phyloP scores from a whole-genome alignment of 2,329 filamentous ascomycete species.

The Trichoderma simmonsii region DNA sequence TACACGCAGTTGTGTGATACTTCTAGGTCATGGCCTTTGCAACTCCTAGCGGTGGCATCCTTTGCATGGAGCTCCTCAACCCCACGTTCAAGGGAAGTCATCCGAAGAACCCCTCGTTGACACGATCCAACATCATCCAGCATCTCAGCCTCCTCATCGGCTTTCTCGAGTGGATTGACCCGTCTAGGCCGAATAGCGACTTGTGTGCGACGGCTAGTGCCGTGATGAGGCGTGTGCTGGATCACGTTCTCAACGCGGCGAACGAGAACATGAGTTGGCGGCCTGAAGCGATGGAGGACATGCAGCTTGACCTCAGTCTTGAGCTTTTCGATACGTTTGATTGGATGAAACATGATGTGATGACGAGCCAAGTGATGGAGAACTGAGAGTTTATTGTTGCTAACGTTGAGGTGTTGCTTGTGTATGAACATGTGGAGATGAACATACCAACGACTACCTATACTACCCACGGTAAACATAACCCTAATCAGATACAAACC shows the following conservation, averaged over 20 bases:
- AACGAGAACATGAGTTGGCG: constrained; percentile 21
- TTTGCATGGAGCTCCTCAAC: constrained; percentile 49
- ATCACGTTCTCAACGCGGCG: constrained; percentile 45
- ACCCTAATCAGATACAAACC: not conserved
- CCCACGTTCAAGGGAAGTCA: constrained; percentile 37
- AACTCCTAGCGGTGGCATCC: constrained; percentile 47
- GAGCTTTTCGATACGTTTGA: constrained; percentile 43
- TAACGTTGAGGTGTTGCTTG: not conserved
- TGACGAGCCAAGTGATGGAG: not conserved
- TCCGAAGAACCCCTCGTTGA: constrained; percentile 35
- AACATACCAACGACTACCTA: not conserved
- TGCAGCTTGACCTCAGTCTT: constrained; percentile 37
- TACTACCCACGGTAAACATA: not conserved
- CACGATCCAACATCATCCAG: constrained; percentile 48
- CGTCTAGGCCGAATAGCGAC: constrained; percentile 47
- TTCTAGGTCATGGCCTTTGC: constrained; percentile 47
- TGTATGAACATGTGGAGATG: not conserved
- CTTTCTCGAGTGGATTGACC: constrained; percentile 50
- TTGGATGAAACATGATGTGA: constrained; percentile 31
- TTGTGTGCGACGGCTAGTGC: constrained; percentile 45
- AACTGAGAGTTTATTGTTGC: not conserved
- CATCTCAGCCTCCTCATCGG: constrained; percentile 50
- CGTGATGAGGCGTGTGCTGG: constrained; percentile 50
- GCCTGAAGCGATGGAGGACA: constrained; percentile 17
- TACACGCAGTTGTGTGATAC: not conserved